Conservation (phyloP, 331 rosid genomes). For the Phaseolus coccineus region DNA sequence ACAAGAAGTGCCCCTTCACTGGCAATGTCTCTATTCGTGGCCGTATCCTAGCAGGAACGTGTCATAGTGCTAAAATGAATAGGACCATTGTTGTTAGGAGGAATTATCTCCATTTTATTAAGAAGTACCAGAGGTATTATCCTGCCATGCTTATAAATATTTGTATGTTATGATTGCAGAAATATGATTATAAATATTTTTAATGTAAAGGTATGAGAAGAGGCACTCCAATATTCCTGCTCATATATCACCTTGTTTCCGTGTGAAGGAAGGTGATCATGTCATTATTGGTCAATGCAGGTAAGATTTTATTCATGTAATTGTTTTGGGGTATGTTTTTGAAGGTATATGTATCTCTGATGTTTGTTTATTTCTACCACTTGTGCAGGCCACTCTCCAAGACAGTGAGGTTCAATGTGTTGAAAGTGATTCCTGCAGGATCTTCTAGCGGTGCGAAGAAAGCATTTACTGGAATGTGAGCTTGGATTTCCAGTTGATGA, state of each 20-base stretch:
- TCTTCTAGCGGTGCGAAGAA: conserved; percentile 74
- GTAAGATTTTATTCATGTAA: not conserved
- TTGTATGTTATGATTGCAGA: not conserved
- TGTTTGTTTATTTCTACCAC: not conserved
- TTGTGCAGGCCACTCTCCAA: conserved; percentile 69
- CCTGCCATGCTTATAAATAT: not conserved
- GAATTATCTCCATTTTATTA: conserved; percentile 78
- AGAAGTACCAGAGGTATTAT: conserved; percentile 68
- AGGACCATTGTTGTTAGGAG: conserved; percentile 75
- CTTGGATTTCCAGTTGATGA: conserved; percentile 1
- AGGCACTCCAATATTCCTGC: conserved; percentile 83
- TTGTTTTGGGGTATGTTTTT: not conserved
- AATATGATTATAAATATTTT: conserved; percentile 16
- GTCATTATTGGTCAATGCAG: conserved; percentile 86
- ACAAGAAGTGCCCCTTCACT: conserved; percentile 59
- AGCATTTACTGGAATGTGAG: conserved; percentile 74
- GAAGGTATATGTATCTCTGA: not conserved
- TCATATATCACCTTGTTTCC: conserved; percentile 77
- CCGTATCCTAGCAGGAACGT: conserved; percentile 73
- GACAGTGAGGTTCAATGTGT: conserved; percentile 82
- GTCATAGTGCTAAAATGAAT: conserved; percentile 84
- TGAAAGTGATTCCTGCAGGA: conserved; percentile 81
- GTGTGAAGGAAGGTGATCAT: conserved; percentile 91
- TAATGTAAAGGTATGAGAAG: conserved; percentile 64
- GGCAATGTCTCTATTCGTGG: conserved; percentile 56